A percentile compares a stretch with the other conserved stretches of the same genome.
Evolutionary conservation across 2,329 filamentous ascomycete species (phyloP).

Genomic region (Stachybotrys chartarum): DNA sequence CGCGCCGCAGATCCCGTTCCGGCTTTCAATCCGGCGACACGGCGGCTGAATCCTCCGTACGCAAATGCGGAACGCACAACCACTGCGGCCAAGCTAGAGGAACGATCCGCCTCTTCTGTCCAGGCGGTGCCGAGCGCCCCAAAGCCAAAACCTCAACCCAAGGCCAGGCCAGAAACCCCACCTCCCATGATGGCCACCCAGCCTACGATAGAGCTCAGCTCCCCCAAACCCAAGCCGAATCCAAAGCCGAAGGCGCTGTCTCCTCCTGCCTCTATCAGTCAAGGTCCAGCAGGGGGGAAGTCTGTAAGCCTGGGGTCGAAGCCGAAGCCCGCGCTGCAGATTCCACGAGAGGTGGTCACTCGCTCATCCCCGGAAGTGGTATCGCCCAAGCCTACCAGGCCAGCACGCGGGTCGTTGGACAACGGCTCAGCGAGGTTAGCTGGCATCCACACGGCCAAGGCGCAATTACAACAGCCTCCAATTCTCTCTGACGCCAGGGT

Average conservation of each 20-base stretch:
- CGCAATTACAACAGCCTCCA: not conserved
- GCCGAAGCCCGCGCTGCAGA: not conserved
- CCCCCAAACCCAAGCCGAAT: slow-evolving; percentile 17
- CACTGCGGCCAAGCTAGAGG: not conserved
- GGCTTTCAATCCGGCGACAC: not conserved
- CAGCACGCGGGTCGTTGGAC: not conserved
- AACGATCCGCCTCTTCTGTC: not conserved
- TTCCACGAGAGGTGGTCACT: slow-evolving; percentile 9
- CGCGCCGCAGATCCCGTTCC: not conserved
- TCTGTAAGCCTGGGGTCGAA: not conserved
- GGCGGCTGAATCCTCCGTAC: not conserved
- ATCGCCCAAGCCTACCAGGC: slow-evolving; percentile 16
- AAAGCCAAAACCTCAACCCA: not conserved
- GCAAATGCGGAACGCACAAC: not conserved
- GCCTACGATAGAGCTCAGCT: not conserved
- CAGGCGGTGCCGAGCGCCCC: not conserved
- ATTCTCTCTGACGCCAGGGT: not conserved
- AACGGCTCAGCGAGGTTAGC: not conserved
- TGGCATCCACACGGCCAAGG: not conserved
- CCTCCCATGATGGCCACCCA: not conserved
- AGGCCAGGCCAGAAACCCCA: not conserved
- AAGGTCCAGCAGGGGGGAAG: slow-evolving; percentile 2
- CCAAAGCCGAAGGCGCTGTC: slow-evolving; percentile 14
- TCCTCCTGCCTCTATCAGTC: not conserved
- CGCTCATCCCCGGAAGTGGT: slow-evolving; percentile 16